Percentiles rank a stretch among this genome's conserved stretches.
Evolutionary conservation across 371 early-diverging fungal species (phyloP).

Genomic region (Mucor plumbeus): DNA sequence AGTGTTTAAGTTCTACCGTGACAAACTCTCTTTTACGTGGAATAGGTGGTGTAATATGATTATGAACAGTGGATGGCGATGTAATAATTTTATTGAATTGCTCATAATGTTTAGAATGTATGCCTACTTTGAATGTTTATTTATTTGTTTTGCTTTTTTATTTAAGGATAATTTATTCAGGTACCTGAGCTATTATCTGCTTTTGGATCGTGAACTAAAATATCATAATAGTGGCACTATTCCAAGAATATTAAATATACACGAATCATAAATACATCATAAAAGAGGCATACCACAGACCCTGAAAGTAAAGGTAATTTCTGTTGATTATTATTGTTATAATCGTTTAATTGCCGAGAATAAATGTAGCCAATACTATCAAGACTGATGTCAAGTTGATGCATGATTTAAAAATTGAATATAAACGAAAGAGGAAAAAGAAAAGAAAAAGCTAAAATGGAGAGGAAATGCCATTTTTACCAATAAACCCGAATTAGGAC

Average conservation of each 20-base stretch:
- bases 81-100: constrained; percentile 20
- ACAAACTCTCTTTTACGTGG: constrained; percentile 23
- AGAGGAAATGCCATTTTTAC: background rate
- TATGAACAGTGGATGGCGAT: constrained; percentile 12
- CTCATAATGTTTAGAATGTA: constrained; percentile 12
- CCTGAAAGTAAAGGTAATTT: background rate
- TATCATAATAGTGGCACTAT: constrained; percentile 32
- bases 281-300: constrained; percentile 14
- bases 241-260: background rate
- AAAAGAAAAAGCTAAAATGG: background rate
- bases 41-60: constrained; percentile 5
- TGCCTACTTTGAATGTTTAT: constrained; percentile 12
- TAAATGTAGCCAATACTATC: constrained; percentile 31
- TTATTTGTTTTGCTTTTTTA: background rate
- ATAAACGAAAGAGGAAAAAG: constrained; percentile 6
- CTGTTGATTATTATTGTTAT: background rate
- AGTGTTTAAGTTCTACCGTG: constrained; percentile 13
- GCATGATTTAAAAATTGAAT: constrained; percentile 16
- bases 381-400: constrained; percentile 26
- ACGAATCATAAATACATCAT: background rate
- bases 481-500: background rate
- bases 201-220: constrained; percentile 24
- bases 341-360: constrained; percentile 21
- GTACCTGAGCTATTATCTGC: constrained; percentile 17
- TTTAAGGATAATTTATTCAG: background rate